Evolutionary conservation across 116 monocot species (phyloP).

Genomic region (Trichopus zeylanicus): DNA sequence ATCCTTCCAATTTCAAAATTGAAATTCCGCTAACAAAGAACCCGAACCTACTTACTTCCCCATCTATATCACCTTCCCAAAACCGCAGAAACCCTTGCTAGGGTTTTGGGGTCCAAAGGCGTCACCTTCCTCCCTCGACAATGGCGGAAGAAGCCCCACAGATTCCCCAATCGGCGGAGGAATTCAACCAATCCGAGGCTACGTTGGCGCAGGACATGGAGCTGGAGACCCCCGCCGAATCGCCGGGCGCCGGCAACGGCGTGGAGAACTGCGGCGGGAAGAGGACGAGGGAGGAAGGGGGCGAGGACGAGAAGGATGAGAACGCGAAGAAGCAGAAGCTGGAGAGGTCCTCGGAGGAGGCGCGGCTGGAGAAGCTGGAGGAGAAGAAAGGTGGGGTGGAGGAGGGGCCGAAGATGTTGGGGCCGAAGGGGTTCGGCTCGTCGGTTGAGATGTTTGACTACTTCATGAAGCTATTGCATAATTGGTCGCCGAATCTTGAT

Average conservation of each 20-base stretch:
- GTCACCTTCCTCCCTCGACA: not conserved
- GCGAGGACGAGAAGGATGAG: conserved; percentile 15
- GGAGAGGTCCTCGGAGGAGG: conserved; percentile 41
- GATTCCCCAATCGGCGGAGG: not conserved
- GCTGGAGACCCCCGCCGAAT: not conserved
- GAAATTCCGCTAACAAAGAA: too few relatives aligned
- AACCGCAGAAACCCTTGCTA: not conserved
- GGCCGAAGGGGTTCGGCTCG: conserved; percentile 67
- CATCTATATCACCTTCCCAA: not conserved
- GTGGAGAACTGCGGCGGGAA: conserved; percentile 10
- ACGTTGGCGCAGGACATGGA: conserved; percentile 6
- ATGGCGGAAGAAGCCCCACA: not conserved
- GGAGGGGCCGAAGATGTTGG: conserved; percentile 27
- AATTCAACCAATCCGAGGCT: not conserved
- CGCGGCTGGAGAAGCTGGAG: conserved; percentile 23
- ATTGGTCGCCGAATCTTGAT: conserved; percentile 55
- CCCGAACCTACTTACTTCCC: too few relatives aligned
- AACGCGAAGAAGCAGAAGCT: conserved; percentile 21
- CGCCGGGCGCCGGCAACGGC: not conserved
- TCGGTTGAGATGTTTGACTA: conserved; percentile 81
- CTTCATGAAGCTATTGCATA: conserved; percentile 61
- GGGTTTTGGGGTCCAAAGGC: not conserved
- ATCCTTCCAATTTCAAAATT: too few relatives aligned
- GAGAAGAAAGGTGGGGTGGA: conserved; percentile 15
- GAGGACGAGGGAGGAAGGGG: conserved; percentile 8